Conservation (phyloP, 139 green algal genomes). For the Penium margaritaceum region DNA sequence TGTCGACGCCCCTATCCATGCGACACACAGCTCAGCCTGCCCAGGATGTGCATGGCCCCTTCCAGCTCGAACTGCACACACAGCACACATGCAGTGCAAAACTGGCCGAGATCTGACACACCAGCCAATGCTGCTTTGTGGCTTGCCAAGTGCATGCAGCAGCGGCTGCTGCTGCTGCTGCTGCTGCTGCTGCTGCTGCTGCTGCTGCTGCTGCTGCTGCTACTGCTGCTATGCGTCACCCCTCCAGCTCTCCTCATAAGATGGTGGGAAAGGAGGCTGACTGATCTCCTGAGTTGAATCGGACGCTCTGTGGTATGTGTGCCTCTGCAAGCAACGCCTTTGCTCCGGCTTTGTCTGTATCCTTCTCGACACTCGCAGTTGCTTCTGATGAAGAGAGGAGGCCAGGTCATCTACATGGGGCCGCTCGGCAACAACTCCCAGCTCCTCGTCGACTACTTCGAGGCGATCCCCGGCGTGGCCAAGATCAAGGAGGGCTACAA, state of each 20-base stretch:
- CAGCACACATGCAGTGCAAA: not conserved
- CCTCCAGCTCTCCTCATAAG: not conserved
- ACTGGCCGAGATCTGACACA: not conserved
- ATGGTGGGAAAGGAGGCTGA: no score
- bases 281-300: not conserved
- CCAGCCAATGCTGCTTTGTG: not conserved
- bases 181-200: not conserved
- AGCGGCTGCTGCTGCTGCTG: not conserved
- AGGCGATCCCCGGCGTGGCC: slow-evolving; percentile 7
- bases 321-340: no score
- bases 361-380: not conserved
- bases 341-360: not conserved
- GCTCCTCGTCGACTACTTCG: slow-evolving; percentile 26
- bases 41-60: not conserved
- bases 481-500: slow-evolving; percentile 41
- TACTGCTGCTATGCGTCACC: not conserved
- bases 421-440: slow-evolving; percentile 6
- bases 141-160: not conserved
- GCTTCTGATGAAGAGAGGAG: slow-evolving; percentile 26
- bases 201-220: not conserved
- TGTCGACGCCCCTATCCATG: not conserved
- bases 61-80: not conserved
- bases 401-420: slow-evolving; percentile 31
- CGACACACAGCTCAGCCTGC: not conserved
- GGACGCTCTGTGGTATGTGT: not conserved